Evolutionary conservation across 2,329 filamentous ascomycete species (phyloP).

Genomic region (Orbilia ellipsospora): DNA sequence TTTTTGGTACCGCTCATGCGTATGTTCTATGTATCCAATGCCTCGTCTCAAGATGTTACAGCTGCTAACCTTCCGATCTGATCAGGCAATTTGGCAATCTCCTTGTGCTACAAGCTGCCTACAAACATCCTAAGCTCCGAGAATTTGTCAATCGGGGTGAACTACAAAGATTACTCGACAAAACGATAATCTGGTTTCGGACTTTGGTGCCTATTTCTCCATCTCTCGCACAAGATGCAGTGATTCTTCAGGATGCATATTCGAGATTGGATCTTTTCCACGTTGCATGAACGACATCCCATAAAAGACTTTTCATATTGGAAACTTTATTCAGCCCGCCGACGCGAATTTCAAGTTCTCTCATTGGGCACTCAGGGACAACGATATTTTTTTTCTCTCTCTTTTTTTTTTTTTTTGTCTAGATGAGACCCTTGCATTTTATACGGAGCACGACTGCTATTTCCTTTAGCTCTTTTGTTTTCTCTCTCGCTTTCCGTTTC

Average conservation of each 20-base stretch:
- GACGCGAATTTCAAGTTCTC: not conserved
- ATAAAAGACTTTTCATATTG: not conserved
- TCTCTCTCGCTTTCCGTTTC: constrained; percentile 3
- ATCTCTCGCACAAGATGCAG: constrained; percentile 77
- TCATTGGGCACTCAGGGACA: not conserved
- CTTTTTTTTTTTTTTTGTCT: constrained; percentile 11
- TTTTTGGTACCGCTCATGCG: constrained; percentile 95
- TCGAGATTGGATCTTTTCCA: constrained; percentile 45
- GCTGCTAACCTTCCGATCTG: constrained; percentile 57
- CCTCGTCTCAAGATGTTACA: not conserved
- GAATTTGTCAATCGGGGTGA: constrained; percentile 69
- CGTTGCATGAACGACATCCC: not conserved
- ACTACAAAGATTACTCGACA: constrained; percentile 72
- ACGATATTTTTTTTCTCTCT: not conserved
- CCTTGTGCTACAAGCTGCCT: constrained; percentile 86
- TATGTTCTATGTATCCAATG: constrained; percentile 63
- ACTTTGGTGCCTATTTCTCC: constrained; percentile 78
- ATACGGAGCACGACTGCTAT: constrained; percentile 51
- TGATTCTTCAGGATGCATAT: constrained; percentile 71
- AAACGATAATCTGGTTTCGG: constrained; percentile 80
- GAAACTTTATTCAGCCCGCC: not conserved
- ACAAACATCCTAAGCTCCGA: constrained; percentile 72
- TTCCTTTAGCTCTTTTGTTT: constrained; percentile 40
- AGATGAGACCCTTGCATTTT: constrained; percentile 51
- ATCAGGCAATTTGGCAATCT: constrained; percentile 94